Percentiles rank a stretch among this genome's conserved stretches.
These are phyloP conservation scores for Capsella rubella DNA, from an alignment of 441 rosid genomes.

Conservation along the genomic window DNA sequence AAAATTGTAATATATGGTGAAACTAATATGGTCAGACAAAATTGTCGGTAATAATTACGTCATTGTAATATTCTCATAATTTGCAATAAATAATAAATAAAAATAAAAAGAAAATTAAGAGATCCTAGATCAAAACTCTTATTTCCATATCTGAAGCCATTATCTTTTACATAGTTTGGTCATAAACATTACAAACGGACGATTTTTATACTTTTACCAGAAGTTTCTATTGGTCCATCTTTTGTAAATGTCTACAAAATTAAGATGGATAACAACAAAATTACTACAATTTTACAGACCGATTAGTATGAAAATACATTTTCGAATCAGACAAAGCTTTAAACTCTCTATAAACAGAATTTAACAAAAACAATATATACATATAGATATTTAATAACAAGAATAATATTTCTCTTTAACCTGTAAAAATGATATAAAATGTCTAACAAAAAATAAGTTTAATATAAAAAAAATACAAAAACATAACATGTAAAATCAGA, in stretches of 20 bases:
- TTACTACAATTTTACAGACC: not conserved
- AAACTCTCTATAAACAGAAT: not conserved
- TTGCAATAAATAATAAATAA: too few species aligned
- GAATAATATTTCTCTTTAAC: not conserved
- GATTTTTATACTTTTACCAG: too few species aligned
- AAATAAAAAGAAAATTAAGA: too few species aligned
- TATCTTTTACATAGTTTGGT: too few species aligned
- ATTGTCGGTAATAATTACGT: too few species aligned
- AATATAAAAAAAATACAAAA: not conserved
- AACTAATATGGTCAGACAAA: too few species aligned
- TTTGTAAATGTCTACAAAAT: not conserved
- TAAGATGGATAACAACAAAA: not conserved
- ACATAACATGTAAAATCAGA: conserved; percentile 1
- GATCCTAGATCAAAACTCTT: too few species aligned
- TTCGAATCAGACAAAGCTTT: not conserved
- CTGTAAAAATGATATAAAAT: not conserved
- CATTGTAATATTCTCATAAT: too few species aligned
- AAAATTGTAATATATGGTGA: too few species aligned
- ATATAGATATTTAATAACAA: not conserved
- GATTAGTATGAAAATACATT: not conserved
- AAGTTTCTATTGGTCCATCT: too few species aligned
- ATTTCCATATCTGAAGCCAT: too few species aligned
- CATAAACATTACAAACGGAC: too few species aligned
- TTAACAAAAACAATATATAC: not conserved
- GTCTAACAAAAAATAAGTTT: not conserved